Evolutionary conservation across 352 stramenopile genomes (phyloP), one percentile per base, ranked within the genome.

Genomic region (Blastocystis sp.): DNA sequence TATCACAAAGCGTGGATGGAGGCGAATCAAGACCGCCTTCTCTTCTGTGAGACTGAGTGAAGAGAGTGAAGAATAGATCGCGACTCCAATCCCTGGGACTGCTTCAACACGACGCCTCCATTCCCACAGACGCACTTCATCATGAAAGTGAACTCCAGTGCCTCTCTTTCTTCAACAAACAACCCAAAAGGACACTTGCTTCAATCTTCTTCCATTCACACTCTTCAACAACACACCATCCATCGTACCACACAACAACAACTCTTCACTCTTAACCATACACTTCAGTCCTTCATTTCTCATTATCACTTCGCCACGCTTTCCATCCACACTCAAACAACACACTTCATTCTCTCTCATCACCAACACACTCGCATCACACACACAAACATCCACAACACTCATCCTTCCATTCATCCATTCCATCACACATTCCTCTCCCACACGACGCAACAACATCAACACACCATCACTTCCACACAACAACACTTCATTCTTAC

Each of bases 11-110:
- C 40, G 40, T 74, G 9, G 17, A 74, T 45, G 4, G 43, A 74
- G 0, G 10, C 0, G 10, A 45, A 48, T 24, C 24, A 54, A 21
- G 7, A 4, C 11, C 24, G 17, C 64, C 64, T 45, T 74, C 64
- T n/a, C 64, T 74, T 48, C 17, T 74, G 64, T 74, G 19, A 9
- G 3, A 17, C 6, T 45, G 19, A 42, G 9, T 17, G 9, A 19
- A 48, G 4, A 1, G 34, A 54, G 9, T 74, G 7, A 74, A 17
- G 34, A 74, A 45, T 74, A 74, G 64, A 19, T 45, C 34, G 14
- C 64, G 64, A 42, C 42, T 74, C 21, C 34, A 74, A 45, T 74
- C 64, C 3, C 42, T 74, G 9, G 64, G 64, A n/a, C 24, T 74
- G 10, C 6, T 74, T n/a, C 40, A 9, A 54, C 19, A 40, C 11